A percentile compares a stretch with the other conserved stretches of the same genome.
Evolutionary conservation across 2,329 filamentous ascomycete species (phyloP).

Genomic region (Pseudomassariella vexata): DNA sequence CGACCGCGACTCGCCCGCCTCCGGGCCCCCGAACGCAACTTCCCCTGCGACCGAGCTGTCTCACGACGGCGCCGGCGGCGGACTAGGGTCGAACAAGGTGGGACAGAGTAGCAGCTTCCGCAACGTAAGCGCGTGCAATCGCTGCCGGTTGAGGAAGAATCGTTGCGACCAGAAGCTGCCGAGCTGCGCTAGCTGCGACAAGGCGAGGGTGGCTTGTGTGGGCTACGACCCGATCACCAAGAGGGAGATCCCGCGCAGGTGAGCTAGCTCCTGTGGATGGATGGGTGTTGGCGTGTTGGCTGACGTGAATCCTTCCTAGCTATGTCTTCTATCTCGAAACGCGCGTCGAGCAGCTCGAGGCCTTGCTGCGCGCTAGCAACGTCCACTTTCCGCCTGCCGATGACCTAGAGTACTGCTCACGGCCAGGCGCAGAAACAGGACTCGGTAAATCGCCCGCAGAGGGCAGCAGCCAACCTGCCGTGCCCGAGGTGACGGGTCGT

Average conservation of each 20-base stretch:
- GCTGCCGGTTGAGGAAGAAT: constrained; percentile 88
- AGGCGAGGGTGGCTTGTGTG: constrained; percentile 85
- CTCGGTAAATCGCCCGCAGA: constrained; percentile 28
- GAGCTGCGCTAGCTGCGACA: constrained; percentile 86
- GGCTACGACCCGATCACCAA: constrained; percentile 97
- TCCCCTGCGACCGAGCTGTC: constrained; percentile 24
- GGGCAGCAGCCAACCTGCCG: constrained; percentile 22
- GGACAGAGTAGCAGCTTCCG: constrained; percentile 65
- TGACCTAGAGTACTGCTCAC: constrained; percentile 59
- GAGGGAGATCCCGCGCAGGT: constrained; percentile 87
- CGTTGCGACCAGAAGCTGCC: constrained; percentile 90
- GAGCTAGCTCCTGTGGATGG: constrained; percentile 31
- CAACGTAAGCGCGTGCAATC: constrained; percentile 91
- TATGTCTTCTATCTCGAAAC: constrained; percentile 96
- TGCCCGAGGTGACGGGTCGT: constrained; percentile 25
- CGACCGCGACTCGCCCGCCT: constrained; percentile 36
- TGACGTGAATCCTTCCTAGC: constrained; percentile 32
- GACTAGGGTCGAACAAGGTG: constrained; percentile 29
- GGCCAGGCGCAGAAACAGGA: constrained; percentile 33
- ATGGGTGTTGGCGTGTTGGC: too few relatives aligned
- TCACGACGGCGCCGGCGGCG: constrained; percentile 21
- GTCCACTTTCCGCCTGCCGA: constrained; percentile 68
- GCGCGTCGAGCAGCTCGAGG: constrained; percentile 77
- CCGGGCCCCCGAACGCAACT: constrained; percentile 28
- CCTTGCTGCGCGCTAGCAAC: constrained; percentile 61